Evolutionary conservation across 768 basidiomycete species (phyloP).

Genomic region (Suillus sp.): DNA sequence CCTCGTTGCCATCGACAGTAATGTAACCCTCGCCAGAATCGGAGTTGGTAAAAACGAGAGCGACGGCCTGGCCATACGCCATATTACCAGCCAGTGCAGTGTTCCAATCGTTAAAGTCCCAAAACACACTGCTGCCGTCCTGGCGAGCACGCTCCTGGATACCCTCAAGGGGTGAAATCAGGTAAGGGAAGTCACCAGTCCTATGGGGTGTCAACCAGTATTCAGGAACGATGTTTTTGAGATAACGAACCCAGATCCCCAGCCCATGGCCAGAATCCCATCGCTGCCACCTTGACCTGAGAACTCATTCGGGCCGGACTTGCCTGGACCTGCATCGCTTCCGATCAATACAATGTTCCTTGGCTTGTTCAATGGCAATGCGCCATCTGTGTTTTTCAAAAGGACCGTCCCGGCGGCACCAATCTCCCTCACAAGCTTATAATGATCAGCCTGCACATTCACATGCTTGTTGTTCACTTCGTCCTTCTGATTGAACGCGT

Average conservation of each 20-base stretch:
- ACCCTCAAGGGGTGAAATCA: conserved; percentile 75
- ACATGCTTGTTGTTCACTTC: conserved; percentile 58
- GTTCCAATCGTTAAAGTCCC: conserved; percentile 68
- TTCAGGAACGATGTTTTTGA: neutral
- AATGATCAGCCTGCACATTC: conserved; percentile 73
- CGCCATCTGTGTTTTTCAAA: conserved; percentile 65
- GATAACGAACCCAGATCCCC: conserved; percentile 66
- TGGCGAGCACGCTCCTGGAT: conserved; percentile 66
- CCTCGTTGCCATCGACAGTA: conserved; percentile 76
- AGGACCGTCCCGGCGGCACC: conserved; percentile 75
- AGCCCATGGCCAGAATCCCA: conserved; percentile 85
- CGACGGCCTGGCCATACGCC: conserved; percentile 52
- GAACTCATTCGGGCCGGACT: conserved; percentile 65
- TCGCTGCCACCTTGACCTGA: conserved; percentile 56
- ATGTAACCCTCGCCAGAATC: conserved; percentile 83
- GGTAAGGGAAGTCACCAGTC: conserved; percentile 73
- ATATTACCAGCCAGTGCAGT: conserved; percentile 47
- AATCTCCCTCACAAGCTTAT: conserved; percentile 66
- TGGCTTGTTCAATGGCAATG: conserved; percentile 57
- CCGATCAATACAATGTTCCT: conserved; percentile 58
- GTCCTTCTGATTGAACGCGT: conserved; percentile 57
- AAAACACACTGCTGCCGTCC: conserved; percentile 60
- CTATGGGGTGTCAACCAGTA: conserved; percentile 21
- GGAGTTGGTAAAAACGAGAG: conserved; percentile 73
- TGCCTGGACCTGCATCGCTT: conserved; percentile 59